Base-by-base conservation (phyloP, 2,329 filamentous ascomycete species). In the Clonostachys sp. region DNA sequence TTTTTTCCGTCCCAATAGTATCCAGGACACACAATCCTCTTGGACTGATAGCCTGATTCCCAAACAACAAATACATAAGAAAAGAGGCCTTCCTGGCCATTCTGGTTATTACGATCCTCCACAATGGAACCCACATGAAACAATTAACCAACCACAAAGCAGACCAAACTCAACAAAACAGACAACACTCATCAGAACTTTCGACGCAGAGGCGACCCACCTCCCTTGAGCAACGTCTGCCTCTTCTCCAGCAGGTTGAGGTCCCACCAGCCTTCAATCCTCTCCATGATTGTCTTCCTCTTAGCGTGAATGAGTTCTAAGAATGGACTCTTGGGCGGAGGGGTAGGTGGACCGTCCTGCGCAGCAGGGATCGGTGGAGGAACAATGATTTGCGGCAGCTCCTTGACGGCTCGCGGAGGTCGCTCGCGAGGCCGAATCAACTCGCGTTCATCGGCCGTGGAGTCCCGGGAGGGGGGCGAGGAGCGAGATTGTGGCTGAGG, bases 181-280 rank as follows among this genome's bases (percentile, higher is more conserved):
- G 24, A 30, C 24, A 10, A 30, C 24, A 4, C 24, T 10, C 24
- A 30, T 30, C 24, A 30, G 24, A 30, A 30, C 24, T 30, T 30
- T 30, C 24, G 24, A 30, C 24, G 24, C 8, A 30, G 24, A 30
- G 24, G 24, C 24, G 24, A 30, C 24, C 24, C 44, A 18, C 17
- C 41, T 16, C 36, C 34, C 7, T 38, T 38, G 34, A 46, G 35
- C 17, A 64, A 48, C 8, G 62, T 67, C 54, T 65, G 62, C 49
- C 73, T 66, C 59, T 63, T 73, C 24, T 75, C 73, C 46, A 78
- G 52, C 47, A 79, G 56, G 5, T 68, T 72, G 47, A 79, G 59
- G 59, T 79, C 75, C 75, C 76, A 80, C 75, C 75, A 80, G 6
- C 75, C 76, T 40, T 78, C 74, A 30, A 79, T 64, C 17, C 69